These are phyloP conservation scores for Fereydounia khargensis DNA, from an alignment of 1,284 basidiomycete species.

Conservation along the genomic window DNA sequence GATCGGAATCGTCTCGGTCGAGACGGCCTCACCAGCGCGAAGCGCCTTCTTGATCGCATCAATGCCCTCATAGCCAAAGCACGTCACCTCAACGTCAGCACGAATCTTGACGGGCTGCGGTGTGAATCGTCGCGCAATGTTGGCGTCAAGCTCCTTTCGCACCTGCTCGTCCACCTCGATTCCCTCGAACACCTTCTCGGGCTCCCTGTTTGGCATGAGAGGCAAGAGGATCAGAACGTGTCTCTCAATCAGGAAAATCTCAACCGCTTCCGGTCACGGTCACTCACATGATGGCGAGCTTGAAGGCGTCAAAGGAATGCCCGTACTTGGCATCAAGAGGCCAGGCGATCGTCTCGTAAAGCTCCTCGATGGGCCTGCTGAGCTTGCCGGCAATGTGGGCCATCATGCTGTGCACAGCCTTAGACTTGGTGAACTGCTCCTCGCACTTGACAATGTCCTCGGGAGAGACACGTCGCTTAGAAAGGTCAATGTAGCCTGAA, in stretches of 20 bases:
- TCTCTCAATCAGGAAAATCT: too few relatives aligned
- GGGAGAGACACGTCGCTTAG: slow-evolving; percentile 97
- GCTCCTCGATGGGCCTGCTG: slow-evolving; percentile 65
- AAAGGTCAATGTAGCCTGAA: slow-evolving; percentile 96
- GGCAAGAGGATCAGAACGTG: too few relatives aligned
- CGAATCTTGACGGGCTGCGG: slow-evolving; percentile 98
- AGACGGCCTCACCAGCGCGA: slow-evolving; percentile 78
- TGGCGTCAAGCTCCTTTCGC: slow-evolving; percentile 71
- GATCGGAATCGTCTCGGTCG: slow-evolving; percentile 88
- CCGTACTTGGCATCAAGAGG: slow-evolving; percentile 88
- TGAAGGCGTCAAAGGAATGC: slow-evolving; percentile 97
- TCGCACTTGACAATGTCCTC: slow-evolving; percentile 99
- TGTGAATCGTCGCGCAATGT: slow-evolving; percentile 90
- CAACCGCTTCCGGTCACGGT: neutral
- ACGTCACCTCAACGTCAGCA: slow-evolving; percentile 95
- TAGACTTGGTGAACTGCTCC: slow-evolving; percentile 96
- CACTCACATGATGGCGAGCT: slow-evolving; percentile 83
- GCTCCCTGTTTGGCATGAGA: slow-evolving; percentile 68
- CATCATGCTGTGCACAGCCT: slow-evolving; percentile 60
- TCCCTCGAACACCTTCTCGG: slow-evolving; percentile 77
- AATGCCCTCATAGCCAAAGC: slow-evolving; percentile 95
- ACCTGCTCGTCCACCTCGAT: slow-evolving; percentile 67
- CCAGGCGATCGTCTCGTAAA: slow-evolving; percentile 92
- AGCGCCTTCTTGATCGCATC: slow-evolving; percentile 94
- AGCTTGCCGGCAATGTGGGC: slow-evolving; percentile 54